Evolutionary conservation across 2,329 filamentous ascomycete species (phyloP), one percentile per base, ranked within the genome.

Genomic region (Exophiala aquamarina): DNA sequence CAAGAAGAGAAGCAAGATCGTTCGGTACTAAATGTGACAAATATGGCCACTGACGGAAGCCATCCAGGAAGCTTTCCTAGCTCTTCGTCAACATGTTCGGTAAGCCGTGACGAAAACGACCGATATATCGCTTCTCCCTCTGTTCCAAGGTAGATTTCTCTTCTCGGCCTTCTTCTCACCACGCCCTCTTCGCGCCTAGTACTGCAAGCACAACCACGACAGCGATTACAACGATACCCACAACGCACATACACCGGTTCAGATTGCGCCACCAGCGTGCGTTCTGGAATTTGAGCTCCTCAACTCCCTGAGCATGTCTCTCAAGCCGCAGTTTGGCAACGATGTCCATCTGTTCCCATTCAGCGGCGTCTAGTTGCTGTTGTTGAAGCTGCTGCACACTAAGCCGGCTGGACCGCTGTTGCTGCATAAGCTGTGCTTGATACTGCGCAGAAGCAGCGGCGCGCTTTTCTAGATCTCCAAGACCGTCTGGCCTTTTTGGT

Each of bases 241-340:
- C 63, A 21, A 75, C 68, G 51, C 73, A 76, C 79, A 84, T 82
- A 65, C 77, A 74, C 37, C 80, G 73, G 63, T 84, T 84, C 32
- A 83, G 66, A 53, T 76, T 79, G 53, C 81, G 73, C 81, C 81
- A 84, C 81, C 81, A 83, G 17, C 71, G 70, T n/a, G 81, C 79
- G 63, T 81, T 84, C 51, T 81, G 72, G 56, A 73, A 75, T 28
- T 73, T 69, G 39, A 73, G 69, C 56, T 73, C 70, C 44, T 77
- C 72, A 19, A 72, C 59, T 9, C 70, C 67, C 28, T 66, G 65
- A 26, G 75, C 60, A 40, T 72, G 66, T 32, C 52, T 51, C 39
- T 59, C 57, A 2, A 49, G 41, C 15, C 56, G 46, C 13, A 59
- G 37, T 36, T 47, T 45, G 46, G 68, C 66, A 21, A 70, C 66